These are phyloP conservation scores for Peniophora sp. DNA, from an alignment of 1,284 basidiomycete species.

Conservation along the genomic window DNA sequence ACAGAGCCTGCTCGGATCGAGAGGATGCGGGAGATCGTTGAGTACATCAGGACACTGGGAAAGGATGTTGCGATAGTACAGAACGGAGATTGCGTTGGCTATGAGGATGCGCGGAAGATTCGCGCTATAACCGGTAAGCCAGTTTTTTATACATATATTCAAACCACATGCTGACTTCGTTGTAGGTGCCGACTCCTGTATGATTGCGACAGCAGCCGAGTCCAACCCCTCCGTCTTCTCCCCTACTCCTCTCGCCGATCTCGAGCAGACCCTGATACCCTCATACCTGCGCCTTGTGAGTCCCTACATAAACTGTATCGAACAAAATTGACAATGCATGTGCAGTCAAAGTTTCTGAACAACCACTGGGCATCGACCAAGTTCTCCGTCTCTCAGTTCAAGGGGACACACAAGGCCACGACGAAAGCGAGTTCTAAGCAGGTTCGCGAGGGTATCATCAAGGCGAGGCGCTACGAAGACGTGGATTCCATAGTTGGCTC, in stretches of 20 bases:
- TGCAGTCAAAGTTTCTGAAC: slow-evolving; percentile 56
- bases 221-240: slow-evolving; percentile 88
- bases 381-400: slow-evolving; percentile 83
- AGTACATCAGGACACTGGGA: slow-evolving; percentile 64
- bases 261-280: slow-evolving; percentile 69
- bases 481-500: slow-evolving; percentile 43
- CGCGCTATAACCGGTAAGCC: slow-evolving; percentile 64
- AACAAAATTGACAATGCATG: slow-evolving; percentile 1
- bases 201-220: slow-evolving; percentile 96
- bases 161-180: neutral
- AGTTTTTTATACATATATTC: slow-evolving; percentile 4
- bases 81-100: slow-evolving; percentile 89
- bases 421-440: slow-evolving; percentile 53
- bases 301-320: slow-evolving; percentile 5
- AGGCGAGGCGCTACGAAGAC: slow-evolving; percentile 62
- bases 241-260: slow-evolving; percentile 56
- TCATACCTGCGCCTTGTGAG: slow-evolving; percentile 71
- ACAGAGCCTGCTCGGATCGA: slow-evolving; percentile 76
- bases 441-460: slow-evolving; percentile 45
- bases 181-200: slow-evolving; percentile 81
- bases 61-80: slow-evolving; percentile 80
- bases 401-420: slow-evolving; percentile 44
- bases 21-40: slow-evolving; percentile 78
- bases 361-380: slow-evolving; percentile 88
- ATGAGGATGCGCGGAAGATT: slow-evolving; percentile 72